phyloP scores from a whole-genome alignment of 106 monocot species.

The Cymbidium sinense region DNA sequence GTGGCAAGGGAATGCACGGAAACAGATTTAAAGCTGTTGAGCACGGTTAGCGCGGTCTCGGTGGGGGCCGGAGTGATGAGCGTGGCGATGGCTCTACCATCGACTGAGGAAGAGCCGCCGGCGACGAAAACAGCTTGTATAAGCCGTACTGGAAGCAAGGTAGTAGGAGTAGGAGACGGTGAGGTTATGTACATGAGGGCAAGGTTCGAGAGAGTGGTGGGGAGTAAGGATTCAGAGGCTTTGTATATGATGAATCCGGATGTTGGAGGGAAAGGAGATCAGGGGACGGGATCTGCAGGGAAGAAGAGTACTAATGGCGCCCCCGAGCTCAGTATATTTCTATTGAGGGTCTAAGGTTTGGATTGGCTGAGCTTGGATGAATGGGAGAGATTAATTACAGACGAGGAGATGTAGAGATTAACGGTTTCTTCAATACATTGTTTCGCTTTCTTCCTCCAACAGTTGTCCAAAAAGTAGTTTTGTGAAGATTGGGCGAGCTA shows the following conservation, averaged over 20 bases:
- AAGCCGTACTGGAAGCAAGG: not conserved
- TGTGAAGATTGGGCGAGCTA: no score
- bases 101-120: not conserved
- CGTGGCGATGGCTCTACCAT: not conserved
- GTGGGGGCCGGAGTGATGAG: conserved; percentile 57
- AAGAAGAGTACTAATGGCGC: not conserved
- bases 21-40: conserved; percentile 27
- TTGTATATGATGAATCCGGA: conserved; percentile 70
- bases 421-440: not conserved
- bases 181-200: conserved; percentile 57
- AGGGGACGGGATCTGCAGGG: not conserved
- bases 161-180: not conserved
- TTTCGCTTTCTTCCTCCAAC: no score
- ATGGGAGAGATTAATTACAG: no score
- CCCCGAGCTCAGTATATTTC: conserved; percentile 57
- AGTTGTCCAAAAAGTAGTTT: no score
- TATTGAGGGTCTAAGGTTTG: conserved; percentile 35
- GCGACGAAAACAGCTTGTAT: not conserved
- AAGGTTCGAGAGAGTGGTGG: conserved; percentile 50
- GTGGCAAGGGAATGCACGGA: conserved; percentile 22
- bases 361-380: no score
- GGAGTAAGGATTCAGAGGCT: conserved; percentile 48
- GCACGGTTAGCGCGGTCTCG: conserved; percentile 25
- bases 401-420: not conserved
- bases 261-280: conserved; percentile 1